Evolutionary conservation across 495 filamentous ascomycete genomes (phyloP).

Genomic region (Neurospora pannonica): DNA sequence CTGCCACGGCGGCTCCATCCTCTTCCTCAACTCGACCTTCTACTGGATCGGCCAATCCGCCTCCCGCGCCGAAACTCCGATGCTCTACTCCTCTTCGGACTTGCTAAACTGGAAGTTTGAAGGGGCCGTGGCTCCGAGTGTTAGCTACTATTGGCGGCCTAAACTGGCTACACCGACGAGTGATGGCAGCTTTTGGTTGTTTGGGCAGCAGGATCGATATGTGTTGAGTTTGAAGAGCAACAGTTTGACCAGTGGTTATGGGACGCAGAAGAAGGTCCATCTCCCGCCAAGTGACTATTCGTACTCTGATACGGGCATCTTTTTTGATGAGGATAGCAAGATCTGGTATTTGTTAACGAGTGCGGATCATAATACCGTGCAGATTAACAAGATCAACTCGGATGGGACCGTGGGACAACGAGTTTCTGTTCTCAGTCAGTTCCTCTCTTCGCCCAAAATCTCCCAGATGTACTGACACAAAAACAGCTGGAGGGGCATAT

Average conservation of each 20-base stretch:
- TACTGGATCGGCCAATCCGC: conserved; percentile 37
- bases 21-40: conserved; percentile 25
- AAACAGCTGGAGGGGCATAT: too few relatives aligned
- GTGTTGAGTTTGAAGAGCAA: conserved; percentile 30
- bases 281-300: conserved; percentile 34
- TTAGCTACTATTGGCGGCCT: conserved; percentile 32
- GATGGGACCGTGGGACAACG: too few relatives aligned
- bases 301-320: conserved; percentile 41
- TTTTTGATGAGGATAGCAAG: conserved; percentile 27
- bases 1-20: conserved; percentile 31
- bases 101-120: conserved; percentile 37
- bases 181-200: conserved; percentile 38
- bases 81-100: conserved; percentile 37
- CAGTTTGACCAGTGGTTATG: conserved; percentile 18
- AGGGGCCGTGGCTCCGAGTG: conserved; percentile 22
- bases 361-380: conserved; percentile 38
- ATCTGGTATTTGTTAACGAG: conserved; percentile 37
- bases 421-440: too few relatives aligned
- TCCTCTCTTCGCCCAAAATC: too few relatives aligned
- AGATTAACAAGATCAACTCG: conserved; percentile 22
- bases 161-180: conserved; percentile 35
- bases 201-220: conserved; percentile 37
- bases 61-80: conserved; percentile 26
- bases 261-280: conserved; percentile 26
- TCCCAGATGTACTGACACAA: too few relatives aligned